Evolutionary conservation across 805 yeast species (phyloP).

Genomic region (Kazachstania kunashirensis): DNA sequence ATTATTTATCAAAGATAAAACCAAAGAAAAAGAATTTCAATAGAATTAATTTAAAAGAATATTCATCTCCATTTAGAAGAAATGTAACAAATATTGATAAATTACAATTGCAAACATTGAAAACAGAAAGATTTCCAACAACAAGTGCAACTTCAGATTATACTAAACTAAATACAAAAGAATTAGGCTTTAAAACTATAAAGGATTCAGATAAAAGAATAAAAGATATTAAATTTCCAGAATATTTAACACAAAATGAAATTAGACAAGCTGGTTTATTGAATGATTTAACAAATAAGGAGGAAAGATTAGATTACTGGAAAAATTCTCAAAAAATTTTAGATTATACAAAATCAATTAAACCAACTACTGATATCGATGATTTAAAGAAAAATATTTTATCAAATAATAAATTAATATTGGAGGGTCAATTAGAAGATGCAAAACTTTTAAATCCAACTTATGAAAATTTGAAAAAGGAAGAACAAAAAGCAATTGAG

Average conservation of each 20-base stretch:
- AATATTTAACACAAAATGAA: slow-evolving; percentile 21
- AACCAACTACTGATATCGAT: background rate
- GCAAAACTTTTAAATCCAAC: slow-evolving; percentile 1
- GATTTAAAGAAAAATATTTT: background rate
- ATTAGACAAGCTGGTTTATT: slow-evolving; percentile 17
- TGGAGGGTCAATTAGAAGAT: slow-evolving; percentile 3
- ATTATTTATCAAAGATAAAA: background rate
- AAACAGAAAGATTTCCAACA: slow-evolving; percentile 20
- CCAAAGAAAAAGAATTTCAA: background rate
- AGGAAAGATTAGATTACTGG: slow-evolving; percentile 17
- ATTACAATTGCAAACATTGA: slow-evolving; percentile 3
- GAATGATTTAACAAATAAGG: slow-evolving; percentile 18
- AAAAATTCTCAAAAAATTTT: slow-evolving; percentile 16
- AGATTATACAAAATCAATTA: slow-evolving; percentile 1
- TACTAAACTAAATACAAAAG: slow-evolving; percentile 13
- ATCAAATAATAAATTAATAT: background rate
- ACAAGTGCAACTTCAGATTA: slow-evolving; percentile 21
- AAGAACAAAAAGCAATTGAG: background rate
- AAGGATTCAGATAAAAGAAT: slow-evolving; percentile 15
- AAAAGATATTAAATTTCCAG: slow-evolving; percentile 26
- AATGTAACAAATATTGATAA: background rate
- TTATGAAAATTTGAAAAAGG: background rate
- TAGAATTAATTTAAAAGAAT: slow-evolving; percentile 2
- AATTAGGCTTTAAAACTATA: slow-evolving; percentile 21
- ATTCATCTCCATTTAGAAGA: slow-evolving; percentile 10